Base-by-base conservation (phyloP, 75 land plant genomes). In the Pinus taeda region DNA sequence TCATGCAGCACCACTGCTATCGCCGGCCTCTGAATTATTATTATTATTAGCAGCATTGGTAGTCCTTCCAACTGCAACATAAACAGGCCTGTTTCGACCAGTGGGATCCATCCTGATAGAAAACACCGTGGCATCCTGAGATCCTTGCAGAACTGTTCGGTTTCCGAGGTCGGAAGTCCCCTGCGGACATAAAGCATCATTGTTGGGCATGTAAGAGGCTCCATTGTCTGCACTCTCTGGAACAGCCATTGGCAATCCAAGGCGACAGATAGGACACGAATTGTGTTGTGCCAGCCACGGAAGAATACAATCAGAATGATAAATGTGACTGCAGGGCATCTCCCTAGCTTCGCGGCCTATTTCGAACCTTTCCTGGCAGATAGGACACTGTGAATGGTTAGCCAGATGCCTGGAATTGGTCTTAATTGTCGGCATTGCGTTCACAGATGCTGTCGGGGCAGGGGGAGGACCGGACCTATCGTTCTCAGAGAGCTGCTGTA, bases 341-440 rank as follows among this genome's bases (percentile, higher is more conserved):
- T 88, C 81, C 49, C 85, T 76, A 14, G 77, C 88, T 57, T 88
- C 80, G 15, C 78, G 0, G 15, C 92, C 92, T 53, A 85, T 15
- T 55, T 85, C 86, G 76, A 90, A 90, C 60, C 63, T 66, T 1
- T 90, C 92, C 45, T 88, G 77, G 59, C 90, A 90, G 39, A 90
- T 86, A 15, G 92, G 87, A 59, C 92, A 90, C 33, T 83, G 81
- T 7, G 87, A 61, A 64, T 85, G 82, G 11, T 71, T 75, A 14
- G 79, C 57, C 17, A 88, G 74, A 75, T 88, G 88, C 59, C 76
- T 67, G 15, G 72, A 81, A 2, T 24, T 81, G 7, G 86, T 84
- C 74, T 79, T 83, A 21, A 95, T 59, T 12, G 90, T 89, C 4
- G 93, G 93, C 95, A 95, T 85, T 1, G 89, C 90, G 57, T 95